Evolutionary conservation across 163 green algal genomes (phyloP).

Genomic region (Volvox carteri): DNA sequence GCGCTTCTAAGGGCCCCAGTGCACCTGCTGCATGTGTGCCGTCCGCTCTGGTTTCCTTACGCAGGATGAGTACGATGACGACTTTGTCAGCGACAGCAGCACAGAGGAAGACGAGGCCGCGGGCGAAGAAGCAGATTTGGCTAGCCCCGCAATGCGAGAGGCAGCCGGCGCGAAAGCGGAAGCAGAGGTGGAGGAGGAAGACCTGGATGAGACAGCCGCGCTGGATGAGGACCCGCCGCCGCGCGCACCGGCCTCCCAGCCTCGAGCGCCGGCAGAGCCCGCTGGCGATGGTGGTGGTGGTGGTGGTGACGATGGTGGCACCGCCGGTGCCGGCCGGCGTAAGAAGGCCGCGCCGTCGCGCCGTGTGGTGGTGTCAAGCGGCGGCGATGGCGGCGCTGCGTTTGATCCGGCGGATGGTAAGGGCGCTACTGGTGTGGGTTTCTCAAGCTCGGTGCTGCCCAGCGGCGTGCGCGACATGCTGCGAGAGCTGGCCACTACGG

Average conservation of each 20-base stretch:
- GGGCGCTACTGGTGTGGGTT: not conserved
- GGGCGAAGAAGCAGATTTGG: not conserved
- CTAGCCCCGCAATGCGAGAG: too few relatives aligned
- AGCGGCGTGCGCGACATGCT: not conserved
- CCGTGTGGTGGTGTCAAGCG: not conserved
- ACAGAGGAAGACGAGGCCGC: not conserved
- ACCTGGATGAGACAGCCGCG: not conserved
- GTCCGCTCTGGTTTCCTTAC: not conserved
- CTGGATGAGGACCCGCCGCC: not conserved
- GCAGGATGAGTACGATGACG: constrained; percentile 32
- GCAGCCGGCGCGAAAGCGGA: too few relatives aligned
- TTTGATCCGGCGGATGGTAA: not conserved
- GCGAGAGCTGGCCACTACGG: not conserved
- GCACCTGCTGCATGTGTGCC: too few relatives aligned
- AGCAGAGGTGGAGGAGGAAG: not conserved
- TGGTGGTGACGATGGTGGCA: not conserved
- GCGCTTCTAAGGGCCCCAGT: too few relatives aligned
- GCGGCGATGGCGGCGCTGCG: not conserved
- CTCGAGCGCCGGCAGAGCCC: not conserved
- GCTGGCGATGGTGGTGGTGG: not conserved
- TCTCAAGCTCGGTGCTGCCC: not conserved
- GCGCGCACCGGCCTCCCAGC: not conserved
- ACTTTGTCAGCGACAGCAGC: constrained; percentile 26
- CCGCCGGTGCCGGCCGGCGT: not conserved
- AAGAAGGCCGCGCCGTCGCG: constrained; percentile 13